Evolutionary conservation across 768 basidiomycete species (phyloP).

Genomic region (Naganishia onofrii): DNA sequence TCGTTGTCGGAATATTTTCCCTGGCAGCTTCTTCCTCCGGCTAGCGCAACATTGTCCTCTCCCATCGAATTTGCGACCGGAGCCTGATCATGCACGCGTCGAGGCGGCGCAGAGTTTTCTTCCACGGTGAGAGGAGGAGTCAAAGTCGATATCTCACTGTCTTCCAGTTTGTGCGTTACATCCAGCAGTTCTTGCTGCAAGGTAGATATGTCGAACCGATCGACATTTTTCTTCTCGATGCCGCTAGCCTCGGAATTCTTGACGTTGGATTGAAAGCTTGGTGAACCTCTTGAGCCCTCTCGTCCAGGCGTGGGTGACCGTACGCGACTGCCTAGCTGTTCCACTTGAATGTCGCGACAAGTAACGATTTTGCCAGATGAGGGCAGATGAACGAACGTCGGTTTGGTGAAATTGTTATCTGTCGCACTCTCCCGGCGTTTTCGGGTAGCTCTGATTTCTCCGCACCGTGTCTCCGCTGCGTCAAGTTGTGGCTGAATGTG

Average conservation of each 20-base stretch:
- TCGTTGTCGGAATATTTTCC: background rate
- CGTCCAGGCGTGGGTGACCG: background rate
- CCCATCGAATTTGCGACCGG: too few relatives aligned
- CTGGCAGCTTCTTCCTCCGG: background rate
- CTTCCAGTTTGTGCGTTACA: background rate
- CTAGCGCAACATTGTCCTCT: background rate
- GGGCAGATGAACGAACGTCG: background rate
- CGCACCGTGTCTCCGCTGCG: background rate
- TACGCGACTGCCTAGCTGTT: background rate
- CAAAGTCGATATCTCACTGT: background rate
- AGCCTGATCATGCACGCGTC: too few relatives aligned
- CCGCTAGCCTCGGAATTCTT: background rate
- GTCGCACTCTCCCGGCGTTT: background rate
- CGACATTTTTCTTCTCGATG: background rate
- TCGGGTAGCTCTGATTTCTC: background rate
- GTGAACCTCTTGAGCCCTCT: background rate
- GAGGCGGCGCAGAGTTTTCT: background rate
- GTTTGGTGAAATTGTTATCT: background rate
- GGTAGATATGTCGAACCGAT: conserved; percentile 7
- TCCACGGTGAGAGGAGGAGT: background rate
- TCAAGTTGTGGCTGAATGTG: conserved; percentile 3
- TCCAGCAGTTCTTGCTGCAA: background rate
- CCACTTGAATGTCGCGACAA: background rate
- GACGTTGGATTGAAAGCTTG: background rate
- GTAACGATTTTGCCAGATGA: background rate